Base-by-base conservation (phyloP, 768 basidiomycete species). In the Multifurca ochricompacta region DNA sequence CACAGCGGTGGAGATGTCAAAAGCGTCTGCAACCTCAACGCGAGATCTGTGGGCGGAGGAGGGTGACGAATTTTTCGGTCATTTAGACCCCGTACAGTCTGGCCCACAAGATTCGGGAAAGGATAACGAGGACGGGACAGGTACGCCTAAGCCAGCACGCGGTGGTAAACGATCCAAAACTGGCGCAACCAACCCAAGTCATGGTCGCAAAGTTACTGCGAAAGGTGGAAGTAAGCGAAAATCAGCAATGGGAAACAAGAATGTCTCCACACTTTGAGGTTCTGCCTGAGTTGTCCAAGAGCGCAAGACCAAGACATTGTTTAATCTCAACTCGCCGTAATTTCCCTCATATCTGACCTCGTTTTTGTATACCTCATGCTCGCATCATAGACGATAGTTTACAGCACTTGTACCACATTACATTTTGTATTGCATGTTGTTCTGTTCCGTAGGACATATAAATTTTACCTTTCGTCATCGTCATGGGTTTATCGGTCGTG, bases 1-100 rank as follows among this genome's bases (percentile, higher is more conserved):
- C 60, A 65, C 71, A 62, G 49, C 67, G 54, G 60, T 66, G 59
- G 59, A 66, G 59, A 54, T 68, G 46, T 51, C 67, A 52, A 59
- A 73, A 67, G 45, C 74, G 63, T 51, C 68, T 64, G 69, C 74
- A 6, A 62, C 66, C 32, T 56, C 71, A 63, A 65, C 71, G 28
- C 80, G 80, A 45, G 88, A 91, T 63, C 68, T 91, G 19, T 91
- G 88, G 88, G 83, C 85, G 59, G 88, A 91, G 42, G 88, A 91
- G 64, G 88, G 87, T 14, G 88, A 91, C 61, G 85, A 87, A 62
- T 91, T 91, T 70, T 91, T 91, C 63, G 85, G 83, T 0, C 84
- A 85, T 57, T 67, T 75, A 19, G 70, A 69, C 10, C 60, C 64
- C 21, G 62, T 55, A 1, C 66, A 55, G 11, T 48, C 48, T 13